Conservation (phyloP, 345 rosid species). For the Rhodamnia argentea region DNA sequence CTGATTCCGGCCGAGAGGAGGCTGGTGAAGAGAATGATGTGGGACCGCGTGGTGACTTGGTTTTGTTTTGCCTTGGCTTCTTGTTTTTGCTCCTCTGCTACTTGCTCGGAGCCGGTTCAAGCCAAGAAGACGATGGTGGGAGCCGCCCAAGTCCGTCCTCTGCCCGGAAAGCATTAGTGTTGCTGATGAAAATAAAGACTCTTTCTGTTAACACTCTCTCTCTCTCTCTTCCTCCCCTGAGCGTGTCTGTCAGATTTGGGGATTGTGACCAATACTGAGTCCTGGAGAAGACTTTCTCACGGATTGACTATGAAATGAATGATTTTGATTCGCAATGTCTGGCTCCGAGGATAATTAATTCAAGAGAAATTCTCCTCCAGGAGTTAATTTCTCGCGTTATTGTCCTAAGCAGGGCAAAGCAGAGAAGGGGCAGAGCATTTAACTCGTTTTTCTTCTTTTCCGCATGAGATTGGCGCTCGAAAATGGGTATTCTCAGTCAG, state of each 20-base stretch:
- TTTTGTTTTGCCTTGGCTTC: neutral
- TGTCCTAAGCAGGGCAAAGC: neutral
- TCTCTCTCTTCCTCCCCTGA: neutral
- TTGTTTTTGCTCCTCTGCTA: neutral
- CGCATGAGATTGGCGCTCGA: neutral
- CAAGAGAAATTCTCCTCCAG: neutral
- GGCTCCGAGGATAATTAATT: neutral
- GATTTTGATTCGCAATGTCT: neutral
- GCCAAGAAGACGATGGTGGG: neutral
- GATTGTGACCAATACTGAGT: neutral
- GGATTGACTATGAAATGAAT: neutral
- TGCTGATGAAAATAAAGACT: neutral
- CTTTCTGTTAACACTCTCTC: neutral
- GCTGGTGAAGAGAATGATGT: slow-evolving; percentile 6
- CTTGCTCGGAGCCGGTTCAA: neutral
- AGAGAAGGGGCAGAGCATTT: neutral
- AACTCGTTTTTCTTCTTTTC: neutral
- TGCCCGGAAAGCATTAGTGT: neutral
- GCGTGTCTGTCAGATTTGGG: neutral
- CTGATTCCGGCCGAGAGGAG: slow-evolving; percentile 7
- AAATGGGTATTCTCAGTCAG: neutral
- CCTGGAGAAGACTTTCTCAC: neutral
- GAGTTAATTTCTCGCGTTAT: neutral
- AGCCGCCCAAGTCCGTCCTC: neutral
- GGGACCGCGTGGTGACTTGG: neutral